These are phyloP conservation scores for Dryas octopetala DNA, from an alignment of 306 rosid genomes.

Conservation along the genomic window DNA sequence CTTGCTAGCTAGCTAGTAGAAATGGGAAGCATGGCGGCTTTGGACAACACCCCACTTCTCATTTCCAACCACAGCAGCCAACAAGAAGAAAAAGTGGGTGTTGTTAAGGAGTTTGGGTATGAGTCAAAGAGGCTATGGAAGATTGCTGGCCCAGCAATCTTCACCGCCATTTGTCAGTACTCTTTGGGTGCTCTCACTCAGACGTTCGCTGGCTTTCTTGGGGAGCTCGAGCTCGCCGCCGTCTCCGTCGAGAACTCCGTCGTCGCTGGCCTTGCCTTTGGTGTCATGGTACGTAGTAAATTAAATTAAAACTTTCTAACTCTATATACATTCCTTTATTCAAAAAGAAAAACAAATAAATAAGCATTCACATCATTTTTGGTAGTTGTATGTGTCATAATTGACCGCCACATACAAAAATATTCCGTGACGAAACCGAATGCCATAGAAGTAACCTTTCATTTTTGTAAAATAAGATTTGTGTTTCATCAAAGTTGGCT, in stretches of 20 bases:
- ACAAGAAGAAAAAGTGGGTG: conserved; percentile 16
- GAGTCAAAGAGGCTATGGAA: conserved; percentile 56
- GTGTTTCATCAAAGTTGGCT: too few species aligned
- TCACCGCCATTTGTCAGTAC: conserved; percentile 53
- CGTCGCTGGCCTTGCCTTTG: conserved; percentile 64
- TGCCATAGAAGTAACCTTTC: too few species aligned
- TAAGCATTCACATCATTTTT: too few species aligned
- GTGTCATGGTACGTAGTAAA: conserved; percentile 50
- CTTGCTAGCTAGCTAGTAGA: not conserved
- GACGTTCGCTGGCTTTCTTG: conserved; percentile 46
- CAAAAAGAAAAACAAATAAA: too few species aligned
- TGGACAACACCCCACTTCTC: conserved; percentile 36
- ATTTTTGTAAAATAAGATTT: too few species aligned
- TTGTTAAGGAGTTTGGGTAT: conserved; percentile 10
- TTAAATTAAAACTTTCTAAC: too few species aligned
- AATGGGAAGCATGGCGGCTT: conserved; percentile 15
- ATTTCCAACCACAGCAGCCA: conserved; percentile 14
- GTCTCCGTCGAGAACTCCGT: conserved; percentile 69
- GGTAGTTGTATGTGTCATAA: too few species aligned
- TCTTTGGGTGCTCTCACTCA: conserved; percentile 72
- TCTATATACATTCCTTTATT: too few species aligned
- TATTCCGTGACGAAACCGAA: too few species aligned
- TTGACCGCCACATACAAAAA: too few species aligned
- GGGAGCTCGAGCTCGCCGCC: conserved; percentile 68
- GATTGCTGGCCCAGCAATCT: conserved; percentile 58